Evolutionary conservation across 805 yeast genomes (phyloP).

Genomic region (Metschnikowia rubicola): DNA sequence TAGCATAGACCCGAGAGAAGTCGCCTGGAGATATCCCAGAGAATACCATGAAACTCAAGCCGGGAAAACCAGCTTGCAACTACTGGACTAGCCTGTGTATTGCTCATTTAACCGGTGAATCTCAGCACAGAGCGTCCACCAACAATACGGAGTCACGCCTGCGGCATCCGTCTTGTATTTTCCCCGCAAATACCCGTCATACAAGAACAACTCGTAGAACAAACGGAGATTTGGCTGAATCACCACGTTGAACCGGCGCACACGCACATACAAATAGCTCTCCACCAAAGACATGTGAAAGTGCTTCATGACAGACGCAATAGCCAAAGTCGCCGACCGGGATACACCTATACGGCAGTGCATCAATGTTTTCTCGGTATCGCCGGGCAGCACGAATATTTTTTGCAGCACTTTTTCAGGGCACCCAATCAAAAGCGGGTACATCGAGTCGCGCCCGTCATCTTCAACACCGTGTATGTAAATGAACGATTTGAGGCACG

Average conservation of each 20-base stretch:
- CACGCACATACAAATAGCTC: slow-evolving; percentile 14
- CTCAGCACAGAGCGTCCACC: slow-evolving; percentile 16
- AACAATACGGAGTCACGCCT: neutral
- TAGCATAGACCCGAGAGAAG: too few relatives aligned
- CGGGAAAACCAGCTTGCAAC: too few relatives aligned
- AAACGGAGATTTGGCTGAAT: slow-evolving; percentile 41
- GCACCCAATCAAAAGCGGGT: slow-evolving; percentile 26
- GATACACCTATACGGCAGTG: slow-evolving; percentile 18
- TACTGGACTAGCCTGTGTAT: slow-evolving; percentile 1
- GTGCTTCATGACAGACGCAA: slow-evolving; percentile 14
- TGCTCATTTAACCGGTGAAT: slow-evolving; percentile 15
- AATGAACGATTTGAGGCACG: slow-evolving; percentile 17
- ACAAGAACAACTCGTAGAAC: slow-evolving; percentile 22
- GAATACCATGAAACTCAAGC: too few relatives aligned
- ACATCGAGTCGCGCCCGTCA: slow-evolving; percentile 36
- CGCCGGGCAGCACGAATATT: slow-evolving; percentile 21
- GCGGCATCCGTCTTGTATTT: neutral
- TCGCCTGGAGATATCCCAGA: too few relatives aligned
- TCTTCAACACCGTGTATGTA: slow-evolving; percentile 36
- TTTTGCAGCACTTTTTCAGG: slow-evolving; percentile 31
- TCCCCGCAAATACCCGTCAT: slow-evolving; percentile 18
- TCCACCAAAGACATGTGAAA: slow-evolving; percentile 12
- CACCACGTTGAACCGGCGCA: slow-evolving; percentile 22
- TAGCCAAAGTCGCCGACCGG: slow-evolving; percentile 13
- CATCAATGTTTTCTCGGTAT: slow-evolving; percentile 6